A percentile compares a stretch with the other conserved stretches of the same genome.
Evolutionary conservation across 805 yeast species (phyloP).

Genomic region (Maudiozyma serrabonitensis): DNA sequence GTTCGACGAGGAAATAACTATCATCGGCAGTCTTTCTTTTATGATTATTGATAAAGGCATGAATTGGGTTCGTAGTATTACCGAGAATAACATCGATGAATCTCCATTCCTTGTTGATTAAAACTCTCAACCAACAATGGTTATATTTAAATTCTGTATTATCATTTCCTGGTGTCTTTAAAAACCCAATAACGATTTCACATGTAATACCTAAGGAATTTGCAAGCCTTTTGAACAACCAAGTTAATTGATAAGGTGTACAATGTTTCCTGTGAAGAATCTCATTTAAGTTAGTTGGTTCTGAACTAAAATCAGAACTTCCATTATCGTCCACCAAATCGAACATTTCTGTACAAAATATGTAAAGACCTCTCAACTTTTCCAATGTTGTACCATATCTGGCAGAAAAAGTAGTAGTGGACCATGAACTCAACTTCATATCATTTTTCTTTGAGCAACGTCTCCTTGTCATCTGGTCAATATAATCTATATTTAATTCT

Average conservation of each 20-base stretch:
- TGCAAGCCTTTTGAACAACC: slow-evolving; percentile 65
- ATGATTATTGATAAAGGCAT: slow-evolving; percentile 31
- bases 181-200: slow-evolving; percentile 71
- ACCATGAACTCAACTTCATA: slow-evolving; percentile 45
- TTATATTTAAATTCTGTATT: slow-evolving; percentile 41
- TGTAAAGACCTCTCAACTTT: slow-evolving; percentile 53
- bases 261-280: slow-evolving; percentile 40
- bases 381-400: slow-evolving; percentile 47
- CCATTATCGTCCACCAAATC: slow-evolving; percentile 34
- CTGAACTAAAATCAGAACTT: slow-evolving; percentile 28
- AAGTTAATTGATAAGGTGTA: slow-evolving; percentile 65
- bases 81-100: slow-evolving; percentile 67
- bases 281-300: slow-evolving; percentile 34
- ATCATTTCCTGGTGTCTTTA: slow-evolving; percentile 66
- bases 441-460: slow-evolving; percentile 31
- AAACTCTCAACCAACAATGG: slow-evolving; percentile 83
- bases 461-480: slow-evolving; percentile 36
- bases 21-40: slow-evolving; percentile 29
- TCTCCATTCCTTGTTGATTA: slow-evolving; percentile 68
- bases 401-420: slow-evolving; percentile 42
- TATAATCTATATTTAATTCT: slow-evolving; percentile 30
- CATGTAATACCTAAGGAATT: slow-evolving; percentile 60
- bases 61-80: slow-evolving; percentile 44
- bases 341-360: slow-evolving; percentile 53
- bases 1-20: slow-evolving; percentile 71